phyloP scores from a whole-genome alignment of 352 stramenopile genomes.

The Pythium scleroteichum region DNA sequence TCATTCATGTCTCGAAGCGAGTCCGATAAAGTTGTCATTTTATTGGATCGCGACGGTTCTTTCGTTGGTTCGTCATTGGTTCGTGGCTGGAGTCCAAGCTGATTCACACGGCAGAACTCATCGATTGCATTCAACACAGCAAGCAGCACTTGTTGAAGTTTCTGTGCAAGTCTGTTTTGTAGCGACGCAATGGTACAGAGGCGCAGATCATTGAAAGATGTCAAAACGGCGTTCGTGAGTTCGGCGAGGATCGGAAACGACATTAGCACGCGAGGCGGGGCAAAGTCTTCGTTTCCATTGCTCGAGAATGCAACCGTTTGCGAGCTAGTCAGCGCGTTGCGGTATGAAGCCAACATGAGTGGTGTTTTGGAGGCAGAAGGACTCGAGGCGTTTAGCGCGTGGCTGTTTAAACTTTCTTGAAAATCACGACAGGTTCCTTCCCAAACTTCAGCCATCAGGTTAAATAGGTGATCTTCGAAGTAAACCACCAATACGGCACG shows the following conservation, averaged over 20 bases:
- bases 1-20: constrained; percentile 58
- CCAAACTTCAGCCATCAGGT: constrained; percentile 66
- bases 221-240: constrained; percentile 80
- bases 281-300: constrained; percentile 46
- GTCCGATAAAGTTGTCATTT: constrained; percentile 33
- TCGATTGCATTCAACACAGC: constrained; percentile 53
- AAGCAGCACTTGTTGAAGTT: constrained; percentile 53
- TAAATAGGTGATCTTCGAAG: constrained; percentile 81
- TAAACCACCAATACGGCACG: constrained; percentile 75
- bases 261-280: constrained; percentile 80
- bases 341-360: constrained; percentile 73
- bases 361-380: constrained; percentile 50
- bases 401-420: constrained; percentile 48
- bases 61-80: not conserved
- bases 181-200: constrained; percentile 71
- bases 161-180: constrained; percentile 52
- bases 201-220: constrained; percentile 85
- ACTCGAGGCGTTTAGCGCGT: constrained; percentile 34
- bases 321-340: constrained; percentile 29
- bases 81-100: constrained; percentile 30
- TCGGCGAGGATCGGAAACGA: constrained; percentile 84
- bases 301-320: not conserved
- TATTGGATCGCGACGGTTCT: constrained; percentile 27
- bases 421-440: constrained; percentile 60
- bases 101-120: constrained; percentile 60